Base-by-base conservation (phyloP, 805 yeast genomes). In the Lipomyces japonicus region DNA sequence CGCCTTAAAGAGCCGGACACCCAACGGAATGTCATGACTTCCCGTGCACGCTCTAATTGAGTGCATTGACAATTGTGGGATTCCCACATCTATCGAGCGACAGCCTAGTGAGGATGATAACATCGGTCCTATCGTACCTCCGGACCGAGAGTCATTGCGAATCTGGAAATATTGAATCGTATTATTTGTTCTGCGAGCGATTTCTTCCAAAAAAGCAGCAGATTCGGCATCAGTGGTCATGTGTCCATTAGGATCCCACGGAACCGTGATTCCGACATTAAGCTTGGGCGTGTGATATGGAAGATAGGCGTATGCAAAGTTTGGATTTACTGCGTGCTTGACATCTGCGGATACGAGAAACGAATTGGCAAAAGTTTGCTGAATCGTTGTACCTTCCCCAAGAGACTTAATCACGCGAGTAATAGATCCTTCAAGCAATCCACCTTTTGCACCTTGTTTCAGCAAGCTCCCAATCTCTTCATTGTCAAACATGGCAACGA, bases 391-490 rank as follows among this genome's bases (percentile, higher is more conserved):
- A 1, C 41, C 47, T 10, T 28, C 49, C 75, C 78, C 50, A 3
- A 47, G 38, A 2, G 42, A 23, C 10, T 52, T 23, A 22, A 47
- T 37, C 14, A 48, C 39, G 19, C 93, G 76, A 30, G 75, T 73
- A 16, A 85, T 74, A 9, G 77, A 74, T 51, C 78, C 64, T 64
- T 85, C 88, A 46, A 84, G 67, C 44, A 85, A 65, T 22, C 86
- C 86, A 56, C 95, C 91, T 62, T 78, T 79, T 40, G 89, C 88
- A 60, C 95, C 95, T 58, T 81, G 86, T 67, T 91, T 77, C 3
- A 87, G 75, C 28, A 79, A 75, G 3, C 90, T 82, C 10, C 95
- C 95, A 48, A 87, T 76, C 69, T 87, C 95, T 69, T 87, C 95
- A 63, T 83, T 80, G 62, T 85, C 91, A 60, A 77, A 83, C 56